Evolutionary conservation across 306 rosid species (phyloP), one percentile per base, ranked within the genome.

Genomic region (Glycine latifolia): DNA sequence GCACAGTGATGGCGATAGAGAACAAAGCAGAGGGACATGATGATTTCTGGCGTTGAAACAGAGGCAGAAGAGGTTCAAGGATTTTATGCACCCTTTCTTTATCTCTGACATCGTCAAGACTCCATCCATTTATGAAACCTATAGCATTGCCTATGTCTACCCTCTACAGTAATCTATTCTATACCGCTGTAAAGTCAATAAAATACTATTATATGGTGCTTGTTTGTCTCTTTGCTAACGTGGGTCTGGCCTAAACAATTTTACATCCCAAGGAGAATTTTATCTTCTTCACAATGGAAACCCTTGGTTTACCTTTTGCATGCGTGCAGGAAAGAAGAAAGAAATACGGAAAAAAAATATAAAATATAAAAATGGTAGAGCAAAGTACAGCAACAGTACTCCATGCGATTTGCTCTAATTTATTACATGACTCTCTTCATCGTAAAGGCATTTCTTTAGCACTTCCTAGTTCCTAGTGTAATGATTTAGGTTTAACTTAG

Each of bases 1-100:
- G 85, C 72, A 73, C 87, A 90, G 91, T 90, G 97, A 90, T 89
- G 97, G 92, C 85, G 91, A 85, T 80, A 71, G 88, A 88, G 91
- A 88, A 84, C 66, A 81, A 33, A 53, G 79, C 50, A 76, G 69
- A 81, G 88, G 35, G 89, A 88, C 98, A 94, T 87, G 80, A 79
- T 86, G 87, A 85, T 86, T 39, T 79, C 61, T 79, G 89, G 87
- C 85, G 89, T 86, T 86, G 89, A 86, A 86, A 83, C 63, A 79
- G 71, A 86, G 75, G 89, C 33, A 12, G 17, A 62, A 47, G 78
- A 16, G 39, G 50, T 79, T 76, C 85, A 71, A 86, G 83, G 85
- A 62, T 83, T 79, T 86, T 82, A 81, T 74, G 75, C 81, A 67
- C 67, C 3, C 73, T 68, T 44, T 7, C 62, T 83, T 37, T 81